Evolutionary conservation across 2,329 filamentous ascomycete genomes (phyloP), one percentile per base, ranked within the genome.

Genomic region (Lasiodiplodia theobromae): DNA sequence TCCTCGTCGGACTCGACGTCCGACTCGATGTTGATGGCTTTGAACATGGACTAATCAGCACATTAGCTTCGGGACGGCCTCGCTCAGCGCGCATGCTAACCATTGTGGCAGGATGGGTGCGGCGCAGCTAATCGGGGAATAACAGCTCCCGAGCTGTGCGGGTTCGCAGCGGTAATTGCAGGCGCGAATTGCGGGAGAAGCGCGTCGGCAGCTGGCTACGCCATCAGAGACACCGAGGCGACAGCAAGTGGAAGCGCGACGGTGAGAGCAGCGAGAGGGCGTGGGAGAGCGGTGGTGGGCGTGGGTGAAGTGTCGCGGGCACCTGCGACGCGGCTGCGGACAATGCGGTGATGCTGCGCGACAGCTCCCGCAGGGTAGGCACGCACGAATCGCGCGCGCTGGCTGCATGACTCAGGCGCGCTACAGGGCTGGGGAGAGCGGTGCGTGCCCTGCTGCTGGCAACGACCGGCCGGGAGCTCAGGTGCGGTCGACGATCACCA

Each of bases 1-100:
- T 97, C 94, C 74, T 97, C 93, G 77, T 97, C 94, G 71, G 91
- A 85, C 69, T 93, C 92, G 76, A 96, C 93, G 81, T 97, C 96
- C 11, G 93, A 92, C 80, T 97, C 94, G 81, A 98, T 88, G 78
- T 99, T 99, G 80, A 97, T 89, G 66, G 95, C 93, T 75, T 91
- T 89, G 82, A 96, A 98, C 74, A 88, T 86, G 47, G 79, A 77
- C 79, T 80, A 69, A 38, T n/a, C 40, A 28, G 34, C 18, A 28
- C 31, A 58, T 65, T 37, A 68, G 57, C 31, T 28, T 16, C 4
- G 7, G 23, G 34, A 4, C 16, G 23, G 31, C n/a, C 16, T n/a
- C n/a, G 52, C 21, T 3, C 18, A 10, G 10, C 7, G 38, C 16
- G 38, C 28, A 14, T 25, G 44, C 65, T 51, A 38, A 47, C 65